Evolutionary conservation across 257 asterid species (phyloP).

Genomic region (Mitragyna speciosa): DNA sequence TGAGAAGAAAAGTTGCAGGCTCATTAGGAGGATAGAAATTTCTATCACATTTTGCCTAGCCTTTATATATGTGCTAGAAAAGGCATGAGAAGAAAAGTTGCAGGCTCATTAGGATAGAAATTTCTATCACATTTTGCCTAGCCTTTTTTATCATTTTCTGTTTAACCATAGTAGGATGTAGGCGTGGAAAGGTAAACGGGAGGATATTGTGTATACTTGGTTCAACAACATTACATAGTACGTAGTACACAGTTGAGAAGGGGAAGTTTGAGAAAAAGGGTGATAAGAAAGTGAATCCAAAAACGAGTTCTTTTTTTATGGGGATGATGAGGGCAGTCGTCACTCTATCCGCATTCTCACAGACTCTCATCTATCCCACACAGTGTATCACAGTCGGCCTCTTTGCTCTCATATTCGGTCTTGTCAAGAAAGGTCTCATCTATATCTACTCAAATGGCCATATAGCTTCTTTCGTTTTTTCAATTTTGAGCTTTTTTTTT

Average conservation of each 20-base stretch:
- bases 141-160: not conserved
- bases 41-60: not conserved
- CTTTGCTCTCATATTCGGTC: constrained; percentile 71
- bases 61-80: not conserved
- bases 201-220: no score
- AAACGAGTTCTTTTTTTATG: constrained; percentile 51
- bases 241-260: not conserved
- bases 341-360: constrained; percentile 85
- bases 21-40: no score
- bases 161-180: not conserved
- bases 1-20: no score
- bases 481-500: not conserved
- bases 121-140: not conserved
- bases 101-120: no score
- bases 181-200: not conserved
- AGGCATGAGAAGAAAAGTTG: no score
- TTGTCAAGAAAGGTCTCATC: constrained; percentile 83
- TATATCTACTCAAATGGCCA: constrained; percentile 31
- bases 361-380: constrained; percentile 59
- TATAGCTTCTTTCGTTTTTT: not conserved
- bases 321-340: constrained; percentile 65
- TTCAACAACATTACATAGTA: not conserved
- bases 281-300: constrained; percentile 54
- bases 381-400: constrained; percentile 68
- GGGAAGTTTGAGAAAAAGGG: not conserved